Evolutionary conservation across 169 alveolate genomes (phyloP).

Genomic region (Perkinsus chesapeaki): DNA sequence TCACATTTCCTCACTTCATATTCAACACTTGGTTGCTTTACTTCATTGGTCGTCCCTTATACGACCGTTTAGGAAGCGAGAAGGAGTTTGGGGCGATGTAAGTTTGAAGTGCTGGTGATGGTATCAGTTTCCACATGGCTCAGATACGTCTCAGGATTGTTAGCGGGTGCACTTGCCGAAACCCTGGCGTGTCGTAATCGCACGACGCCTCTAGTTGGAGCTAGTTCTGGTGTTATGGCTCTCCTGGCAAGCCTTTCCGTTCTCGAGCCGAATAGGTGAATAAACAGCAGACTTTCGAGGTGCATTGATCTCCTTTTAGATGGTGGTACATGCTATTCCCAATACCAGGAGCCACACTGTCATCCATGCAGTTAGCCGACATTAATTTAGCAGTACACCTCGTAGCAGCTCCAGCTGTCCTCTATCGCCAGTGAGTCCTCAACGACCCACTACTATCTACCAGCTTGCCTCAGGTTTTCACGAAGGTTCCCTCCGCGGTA

Average conservation of each 20-base stretch:
- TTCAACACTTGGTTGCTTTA: not conserved
- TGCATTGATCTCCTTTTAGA: not conserved
- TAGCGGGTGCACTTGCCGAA: not conserved
- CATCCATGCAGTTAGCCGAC: not conserved
- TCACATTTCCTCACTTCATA: not conserved
- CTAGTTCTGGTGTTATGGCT: not conserved
- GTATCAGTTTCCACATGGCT: too few relatives aligned
- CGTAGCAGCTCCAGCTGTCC: not conserved
- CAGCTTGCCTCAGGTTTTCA: not conserved
- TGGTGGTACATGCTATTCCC: conserved; percentile 1
- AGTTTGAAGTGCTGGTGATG: too few relatives aligned
- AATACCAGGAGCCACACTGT: not conserved
- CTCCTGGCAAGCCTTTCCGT: not conserved
- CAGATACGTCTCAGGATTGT: not conserved
- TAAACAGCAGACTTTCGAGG: not conserved
- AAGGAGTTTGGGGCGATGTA: not conserved
- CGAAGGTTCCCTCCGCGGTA: not conserved
- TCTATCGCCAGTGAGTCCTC: not conserved
- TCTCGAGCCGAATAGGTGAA: not conserved
- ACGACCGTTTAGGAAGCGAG: not conserved
- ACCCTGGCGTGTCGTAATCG: not conserved
- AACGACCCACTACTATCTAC: not conserved
- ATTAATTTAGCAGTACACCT: not conserved
- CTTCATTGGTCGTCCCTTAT: not conserved
- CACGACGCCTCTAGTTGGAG: not conserved